Conservation (phyloP, 1,284 basidiomycete genomes). For the Trichosporon asahii region DNA sequence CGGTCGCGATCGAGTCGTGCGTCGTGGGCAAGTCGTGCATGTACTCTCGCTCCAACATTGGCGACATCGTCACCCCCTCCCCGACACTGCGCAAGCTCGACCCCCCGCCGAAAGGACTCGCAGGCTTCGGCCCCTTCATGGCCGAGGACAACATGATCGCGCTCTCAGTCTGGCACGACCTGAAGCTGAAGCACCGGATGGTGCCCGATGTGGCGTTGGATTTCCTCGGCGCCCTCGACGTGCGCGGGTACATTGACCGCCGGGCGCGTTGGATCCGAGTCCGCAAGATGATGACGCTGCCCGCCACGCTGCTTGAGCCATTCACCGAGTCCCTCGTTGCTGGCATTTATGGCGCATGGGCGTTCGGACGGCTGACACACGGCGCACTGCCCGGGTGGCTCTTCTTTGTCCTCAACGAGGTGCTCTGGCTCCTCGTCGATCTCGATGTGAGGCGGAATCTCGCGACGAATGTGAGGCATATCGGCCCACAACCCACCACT, state of each 20-base stretch:
- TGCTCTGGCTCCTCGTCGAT: slow-evolving; percentile 56
- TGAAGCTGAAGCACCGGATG: slow-evolving; percentile 76
- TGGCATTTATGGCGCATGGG: slow-evolving; percentile 62
- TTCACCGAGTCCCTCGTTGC: slow-evolving; percentile 78
- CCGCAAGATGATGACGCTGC: slow-evolving; percentile 81
- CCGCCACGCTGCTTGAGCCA: slow-evolving; percentile 79
- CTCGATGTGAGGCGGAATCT: slow-evolving; percentile 42
- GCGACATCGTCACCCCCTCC: slow-evolving; percentile 40
- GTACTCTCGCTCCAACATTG: slow-evolving; percentile 77
- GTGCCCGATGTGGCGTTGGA: slow-evolving; percentile 84
- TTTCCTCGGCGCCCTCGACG: slow-evolving; percentile 77
- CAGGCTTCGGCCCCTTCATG: slow-evolving; percentile 76
- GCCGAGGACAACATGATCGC: slow-evolving; percentile 97
- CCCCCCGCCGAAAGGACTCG: slow-evolving; percentile 56
- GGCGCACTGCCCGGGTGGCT: slow-evolving; percentile 57
- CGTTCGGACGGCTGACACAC: slow-evolving; percentile 60
- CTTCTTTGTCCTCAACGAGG: slow-evolving; percentile 68
- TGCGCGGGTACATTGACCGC: slow-evolving; percentile 75
- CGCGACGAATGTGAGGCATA: slow-evolving; percentile 61
- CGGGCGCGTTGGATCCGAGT: slow-evolving; percentile 92
- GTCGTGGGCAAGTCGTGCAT: slow-evolving; percentile 96
- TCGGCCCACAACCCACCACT: slow-evolving; percentile 60
- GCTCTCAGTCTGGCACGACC: slow-evolving; percentile 81
- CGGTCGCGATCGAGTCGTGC: slow-evolving; percentile 83
- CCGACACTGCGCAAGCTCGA: slow-evolving; percentile 33